These are phyloP conservation scores for Pyrus hybrid DNA, from an alignment of 331 rosid species.

Conservation along the genomic window DNA sequence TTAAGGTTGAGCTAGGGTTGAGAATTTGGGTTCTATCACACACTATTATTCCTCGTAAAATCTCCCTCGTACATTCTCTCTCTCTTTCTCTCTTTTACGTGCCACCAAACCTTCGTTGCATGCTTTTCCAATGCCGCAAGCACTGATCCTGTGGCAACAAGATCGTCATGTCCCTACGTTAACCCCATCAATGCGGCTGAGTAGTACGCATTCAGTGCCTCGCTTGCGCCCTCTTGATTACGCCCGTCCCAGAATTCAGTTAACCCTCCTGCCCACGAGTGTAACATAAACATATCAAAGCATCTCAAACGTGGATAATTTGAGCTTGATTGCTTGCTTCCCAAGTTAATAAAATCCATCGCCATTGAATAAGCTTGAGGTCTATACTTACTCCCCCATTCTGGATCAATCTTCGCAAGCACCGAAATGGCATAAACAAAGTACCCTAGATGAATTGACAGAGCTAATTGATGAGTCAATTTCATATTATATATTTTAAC, in stretches of 20 bases:
- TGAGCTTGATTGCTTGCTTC: conserved; percentile 28
- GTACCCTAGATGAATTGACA: conserved; percentile 36
- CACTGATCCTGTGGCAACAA: no score
- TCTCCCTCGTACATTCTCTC: no score
- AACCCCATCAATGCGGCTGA: conserved; percentile 31
- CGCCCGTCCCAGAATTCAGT: conserved; percentile 59
- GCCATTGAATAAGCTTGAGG: background rate
- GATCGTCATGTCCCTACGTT: no score
- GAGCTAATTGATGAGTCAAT: no score
- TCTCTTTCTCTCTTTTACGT: no score
- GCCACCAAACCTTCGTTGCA: no score
- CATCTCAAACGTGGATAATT: conserved; percentile 46
- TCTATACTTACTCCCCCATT: conserved; percentile 50
- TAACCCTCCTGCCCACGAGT: conserved; percentile 76
- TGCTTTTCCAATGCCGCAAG: no score
- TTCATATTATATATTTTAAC: no score
- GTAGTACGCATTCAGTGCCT: conserved; percentile 71
- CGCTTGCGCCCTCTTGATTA: conserved; percentile 69
- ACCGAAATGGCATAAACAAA: conserved; percentile 63
- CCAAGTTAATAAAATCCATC: conserved; percentile 42
- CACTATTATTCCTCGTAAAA: no score
- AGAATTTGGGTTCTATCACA: no score
- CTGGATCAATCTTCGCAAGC: conserved; percentile 60
- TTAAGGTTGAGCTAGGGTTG: no score
- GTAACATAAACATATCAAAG: conserved; percentile 58